Conservation (phyloP, 1,284 basidiomycete species). For the Pyrrhoderma noxium region DNA sequence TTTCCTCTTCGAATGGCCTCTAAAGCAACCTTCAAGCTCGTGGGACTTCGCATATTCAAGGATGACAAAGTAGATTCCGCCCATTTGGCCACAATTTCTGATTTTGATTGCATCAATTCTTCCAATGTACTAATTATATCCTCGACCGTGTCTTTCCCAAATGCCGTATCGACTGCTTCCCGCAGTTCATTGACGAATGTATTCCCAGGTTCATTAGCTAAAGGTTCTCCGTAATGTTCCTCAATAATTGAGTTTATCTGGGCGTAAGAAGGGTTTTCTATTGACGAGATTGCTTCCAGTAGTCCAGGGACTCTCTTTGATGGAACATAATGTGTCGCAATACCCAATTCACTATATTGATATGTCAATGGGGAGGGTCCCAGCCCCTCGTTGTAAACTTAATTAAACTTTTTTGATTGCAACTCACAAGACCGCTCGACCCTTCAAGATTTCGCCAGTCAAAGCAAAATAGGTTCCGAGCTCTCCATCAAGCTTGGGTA, state of each 20-base stretch:
- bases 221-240: conserved; percentile 54
- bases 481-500: conserved; percentile 86
- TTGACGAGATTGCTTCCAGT: conserved; percentile 48
- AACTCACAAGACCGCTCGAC: conserved; percentile 79
- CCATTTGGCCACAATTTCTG: conserved; percentile 58
- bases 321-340: conserved; percentile 88
- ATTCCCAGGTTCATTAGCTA: conserved; percentile 47
- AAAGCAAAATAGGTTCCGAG: conserved; percentile 92
- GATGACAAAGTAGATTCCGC: conserved; percentile 60
- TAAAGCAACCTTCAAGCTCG: conserved; percentile 83
- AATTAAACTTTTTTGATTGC: conserved; percentile 6
- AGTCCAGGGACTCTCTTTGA: conserved; percentile 68
- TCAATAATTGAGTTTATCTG: conserved; percentile 58
- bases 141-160: conserved; percentile 63
- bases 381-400: not conserved
- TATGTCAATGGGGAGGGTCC: too few species aligned
- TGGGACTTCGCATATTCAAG: conserved; percentile 74
- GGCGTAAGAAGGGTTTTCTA: conserved; percentile 45
- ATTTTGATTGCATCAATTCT: conserved; percentile 34
- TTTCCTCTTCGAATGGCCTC: conserved; percentile 68
- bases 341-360: conserved; percentile 65
- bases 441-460: conserved; percentile 69
- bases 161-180: conserved; percentile 71
- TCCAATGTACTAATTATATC: conserved; percentile 59
- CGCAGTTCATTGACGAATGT: conserved; percentile 60